These are phyloP conservation scores for Emmonsiellopsis sp. DNA, from an alignment of 2,329 filamentous ascomycete species.

Conservation along the genomic window DNA sequence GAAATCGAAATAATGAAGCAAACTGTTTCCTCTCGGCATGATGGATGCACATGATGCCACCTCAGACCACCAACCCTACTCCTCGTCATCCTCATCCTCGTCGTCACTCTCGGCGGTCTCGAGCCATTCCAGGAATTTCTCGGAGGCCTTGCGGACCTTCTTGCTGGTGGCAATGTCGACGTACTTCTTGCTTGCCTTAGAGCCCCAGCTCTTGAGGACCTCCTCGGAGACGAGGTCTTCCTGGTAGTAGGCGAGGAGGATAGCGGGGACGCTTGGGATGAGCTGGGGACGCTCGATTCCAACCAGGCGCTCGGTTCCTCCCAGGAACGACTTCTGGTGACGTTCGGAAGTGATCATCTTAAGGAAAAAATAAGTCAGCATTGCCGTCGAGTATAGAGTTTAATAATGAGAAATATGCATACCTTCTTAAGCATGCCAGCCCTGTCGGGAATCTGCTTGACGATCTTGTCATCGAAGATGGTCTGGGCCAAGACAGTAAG, in stretches of 20 bases:
- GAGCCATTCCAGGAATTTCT: constrained; percentile 92
- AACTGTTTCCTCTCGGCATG: background rate
- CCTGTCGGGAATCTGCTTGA: constrained; percentile 76
- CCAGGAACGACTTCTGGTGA: constrained; percentile 90
- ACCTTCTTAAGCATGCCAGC: constrained; percentile 82
- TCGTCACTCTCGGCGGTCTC: constrained; percentile 70
- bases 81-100: constrained; percentile 56
- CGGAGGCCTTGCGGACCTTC: constrained; percentile 90
- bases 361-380: constrained; percentile 5
- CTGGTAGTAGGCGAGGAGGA: constrained; percentile 84
- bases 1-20: background rate
- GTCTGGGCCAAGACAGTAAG: constrained; percentile 86
- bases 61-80: constrained; percentile 23
- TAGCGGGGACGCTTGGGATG: constrained; percentile 67
- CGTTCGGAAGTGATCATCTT: constrained; percentile 79
- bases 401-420: constrained; percentile 19
- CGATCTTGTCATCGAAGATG: constrained; percentile 83
- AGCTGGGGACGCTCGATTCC: constrained; percentile 72
- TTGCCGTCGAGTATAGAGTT: background rate
- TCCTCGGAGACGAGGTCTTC: constrained; percentile 84
- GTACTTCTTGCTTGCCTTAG: constrained; percentile 97
- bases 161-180: constrained; percentile 80
- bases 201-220: constrained; percentile 79
- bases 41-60: too few relatives aligned
- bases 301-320: constrained; percentile 88